Evolutionary conservation across 306 rosid species (phyloP).

Genomic region (Albizia julibrissin): DNA sequence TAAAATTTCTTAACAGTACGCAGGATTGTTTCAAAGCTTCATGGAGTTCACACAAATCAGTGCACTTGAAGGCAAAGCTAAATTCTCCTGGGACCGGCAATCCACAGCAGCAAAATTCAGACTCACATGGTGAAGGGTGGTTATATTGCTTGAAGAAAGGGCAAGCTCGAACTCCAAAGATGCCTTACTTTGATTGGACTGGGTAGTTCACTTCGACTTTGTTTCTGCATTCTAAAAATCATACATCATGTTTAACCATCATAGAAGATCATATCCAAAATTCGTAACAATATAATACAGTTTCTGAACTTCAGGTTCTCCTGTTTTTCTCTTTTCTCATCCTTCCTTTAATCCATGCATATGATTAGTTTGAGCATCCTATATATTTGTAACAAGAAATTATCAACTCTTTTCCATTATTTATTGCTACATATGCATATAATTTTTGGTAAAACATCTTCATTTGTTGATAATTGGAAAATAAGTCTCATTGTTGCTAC

Average conservation of each 20-base stretch:
- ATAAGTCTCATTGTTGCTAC: constrained; percentile 31
- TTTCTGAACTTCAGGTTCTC: constrained; percentile 4
- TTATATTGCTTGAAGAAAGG: constrained; percentile 80
- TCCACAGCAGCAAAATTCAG: constrained; percentile 49
- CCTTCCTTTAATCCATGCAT: not conserved
- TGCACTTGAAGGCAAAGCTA: constrained; percentile 70
- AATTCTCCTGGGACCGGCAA: constrained; percentile 45
- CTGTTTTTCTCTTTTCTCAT: not conserved
- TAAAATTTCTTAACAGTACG: constrained; percentile 60
- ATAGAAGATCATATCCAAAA: constrained; percentile 5
- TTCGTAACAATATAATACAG: not conserved
- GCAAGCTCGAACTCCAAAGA: constrained; percentile 74
- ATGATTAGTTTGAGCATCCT: not conserved
- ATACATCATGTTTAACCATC: constrained; percentile 13
- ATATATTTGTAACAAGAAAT: not conserved
- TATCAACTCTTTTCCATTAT: not conserved
- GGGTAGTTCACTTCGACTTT: constrained; percentile 57
- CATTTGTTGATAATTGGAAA: constrained; percentile 24
- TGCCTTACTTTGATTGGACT: constrained; percentile 93
- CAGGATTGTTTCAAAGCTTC: constrained; percentile 97
- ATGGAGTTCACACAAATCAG: constrained; percentile 89
- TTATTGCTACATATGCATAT: not conserved
- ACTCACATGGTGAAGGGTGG: constrained; percentile 65
- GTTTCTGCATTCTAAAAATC: not conserved
- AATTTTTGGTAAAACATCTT: not conserved